Conservation (phyloP, 192 early-diverging fungal genomes). For the Umbelopsis sp. region DNA sequence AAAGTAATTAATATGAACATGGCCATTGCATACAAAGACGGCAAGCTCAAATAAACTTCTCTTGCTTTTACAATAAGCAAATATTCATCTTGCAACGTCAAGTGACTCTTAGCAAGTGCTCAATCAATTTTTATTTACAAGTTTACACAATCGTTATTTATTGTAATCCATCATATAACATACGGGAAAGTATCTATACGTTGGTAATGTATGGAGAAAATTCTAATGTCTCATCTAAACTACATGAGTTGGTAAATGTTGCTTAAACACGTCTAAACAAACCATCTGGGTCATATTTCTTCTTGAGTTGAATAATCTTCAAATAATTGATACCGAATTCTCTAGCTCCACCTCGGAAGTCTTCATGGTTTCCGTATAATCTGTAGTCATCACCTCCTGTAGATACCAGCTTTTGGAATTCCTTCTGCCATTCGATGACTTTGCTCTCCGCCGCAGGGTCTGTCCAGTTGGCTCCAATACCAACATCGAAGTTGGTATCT, state of each 20-base stretch:
- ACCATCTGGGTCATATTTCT: conserved; percentile 22
- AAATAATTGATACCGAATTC: conserved; percentile 27
- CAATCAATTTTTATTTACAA: no score
- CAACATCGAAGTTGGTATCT: conserved; percentile 27
- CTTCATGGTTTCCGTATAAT: conserved; percentile 28
- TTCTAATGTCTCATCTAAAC: neutral
- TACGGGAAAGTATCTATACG: no score
- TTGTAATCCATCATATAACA: no score
- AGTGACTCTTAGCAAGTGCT: no score
- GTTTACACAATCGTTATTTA: no score
- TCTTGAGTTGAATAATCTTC: conserved; percentile 22
- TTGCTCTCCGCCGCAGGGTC: neutral
- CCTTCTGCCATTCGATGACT: conserved; percentile 13
- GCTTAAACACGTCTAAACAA: conserved; percentile 9
- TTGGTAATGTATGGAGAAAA: neutral
- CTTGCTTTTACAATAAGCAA: no score
- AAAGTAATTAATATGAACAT: neutral
- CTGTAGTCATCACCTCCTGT: conserved; percentile 21
- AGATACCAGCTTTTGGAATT: conserved; percentile 11
- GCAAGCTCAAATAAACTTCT: no score
- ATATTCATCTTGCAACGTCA: no score
- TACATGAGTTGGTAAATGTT: neutral
- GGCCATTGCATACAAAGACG: neutral
- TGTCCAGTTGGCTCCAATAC: conserved; percentile 22
- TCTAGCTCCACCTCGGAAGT: conserved; percentile 20